phyloP scores from a whole-genome alignment of 805 yeast genomes.

The Ogataea nakhonphanomensis region DNA sequence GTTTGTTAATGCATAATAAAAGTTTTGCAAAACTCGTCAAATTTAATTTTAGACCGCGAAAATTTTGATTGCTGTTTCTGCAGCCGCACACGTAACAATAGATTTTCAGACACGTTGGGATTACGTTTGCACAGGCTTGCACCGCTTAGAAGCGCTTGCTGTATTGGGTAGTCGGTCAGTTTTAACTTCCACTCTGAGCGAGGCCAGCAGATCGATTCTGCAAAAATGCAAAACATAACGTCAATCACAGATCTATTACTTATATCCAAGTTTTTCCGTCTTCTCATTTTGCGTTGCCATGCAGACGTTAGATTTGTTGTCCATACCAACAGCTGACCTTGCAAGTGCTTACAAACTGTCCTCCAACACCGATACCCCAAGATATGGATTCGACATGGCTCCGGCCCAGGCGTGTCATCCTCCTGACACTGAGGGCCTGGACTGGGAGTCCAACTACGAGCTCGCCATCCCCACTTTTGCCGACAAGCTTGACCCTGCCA shows the following conservation, averaged over 20 bases:
- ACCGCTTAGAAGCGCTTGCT: not conserved
- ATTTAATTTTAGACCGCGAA: too few relatives aligned
- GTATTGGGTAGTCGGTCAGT: constrained; percentile 4
- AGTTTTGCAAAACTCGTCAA: too few relatives aligned
- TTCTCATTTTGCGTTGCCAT: not conserved
- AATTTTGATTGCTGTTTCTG: constrained; percentile 5
- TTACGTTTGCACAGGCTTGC: too few relatives aligned
- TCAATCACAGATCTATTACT: constrained; percentile 4
- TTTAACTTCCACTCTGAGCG: constrained; percentile 2
- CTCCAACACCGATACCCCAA: constrained; percentile 1
- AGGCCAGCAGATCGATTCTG: constrained; percentile 2
- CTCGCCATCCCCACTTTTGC: not conserved
- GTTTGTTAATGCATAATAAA: not conserved
- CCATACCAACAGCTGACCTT: too few relatives aligned
- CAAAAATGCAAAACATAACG: constrained; percentile 4
- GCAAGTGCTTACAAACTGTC: too few relatives aligned
- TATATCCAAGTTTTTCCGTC: not conserved
- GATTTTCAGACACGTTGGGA: not conserved
- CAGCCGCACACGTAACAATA: constrained; percentile 1
- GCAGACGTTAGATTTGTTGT: too few relatives aligned
- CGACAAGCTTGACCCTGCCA: not conserved
- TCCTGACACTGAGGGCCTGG: constrained; percentile 5
- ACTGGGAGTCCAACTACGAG: constrained; percentile 4
- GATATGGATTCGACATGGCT: constrained; percentile 18
- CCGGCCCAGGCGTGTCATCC: constrained; percentile 27